These are phyloP conservation scores for Eucalyptus cloeziana DNA, from an alignment of 345 rosid genomes.

Conservation along the genomic window DNA sequence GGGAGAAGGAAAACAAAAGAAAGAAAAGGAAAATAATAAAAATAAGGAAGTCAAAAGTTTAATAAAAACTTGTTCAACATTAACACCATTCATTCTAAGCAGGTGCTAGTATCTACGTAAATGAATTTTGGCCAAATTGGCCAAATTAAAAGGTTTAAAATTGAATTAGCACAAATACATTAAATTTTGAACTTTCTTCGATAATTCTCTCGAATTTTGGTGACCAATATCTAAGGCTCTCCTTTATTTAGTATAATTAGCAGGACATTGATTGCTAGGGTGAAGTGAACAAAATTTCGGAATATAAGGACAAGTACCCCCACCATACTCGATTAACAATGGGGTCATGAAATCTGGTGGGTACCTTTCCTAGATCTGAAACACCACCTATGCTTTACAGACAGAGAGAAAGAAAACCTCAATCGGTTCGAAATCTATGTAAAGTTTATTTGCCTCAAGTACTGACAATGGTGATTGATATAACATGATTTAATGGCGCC, in stretches of 20 bases:
- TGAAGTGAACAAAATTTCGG: background rate
- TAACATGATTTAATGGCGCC: background rate
- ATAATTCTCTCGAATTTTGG: background rate
- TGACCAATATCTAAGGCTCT: background rate
- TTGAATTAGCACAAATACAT: background rate
- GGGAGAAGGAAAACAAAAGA: background rate
- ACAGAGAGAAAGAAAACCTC: background rate
- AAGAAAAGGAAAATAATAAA: background rate
- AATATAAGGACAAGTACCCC: background rate
- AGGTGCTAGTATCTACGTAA: rapidly evolving
- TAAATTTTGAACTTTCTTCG: background rate
- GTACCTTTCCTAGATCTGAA: background rate
- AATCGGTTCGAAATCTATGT: background rate
- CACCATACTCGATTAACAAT: background rate
- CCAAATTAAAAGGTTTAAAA: background rate
- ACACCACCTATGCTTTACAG: background rate
- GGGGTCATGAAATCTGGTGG: background rate
- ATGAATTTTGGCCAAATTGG: background rate
- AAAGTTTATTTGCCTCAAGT: background rate
- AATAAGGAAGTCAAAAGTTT: background rate
- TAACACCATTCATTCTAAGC: background rate
- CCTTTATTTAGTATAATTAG: background rate
- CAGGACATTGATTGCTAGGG: background rate
- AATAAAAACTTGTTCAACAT: background rate
- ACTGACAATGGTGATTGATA: background rate